phyloP scores from a whole-genome alignment of 176 grass and related monocot genomes.

The Aegilops sharonensis region DNA sequence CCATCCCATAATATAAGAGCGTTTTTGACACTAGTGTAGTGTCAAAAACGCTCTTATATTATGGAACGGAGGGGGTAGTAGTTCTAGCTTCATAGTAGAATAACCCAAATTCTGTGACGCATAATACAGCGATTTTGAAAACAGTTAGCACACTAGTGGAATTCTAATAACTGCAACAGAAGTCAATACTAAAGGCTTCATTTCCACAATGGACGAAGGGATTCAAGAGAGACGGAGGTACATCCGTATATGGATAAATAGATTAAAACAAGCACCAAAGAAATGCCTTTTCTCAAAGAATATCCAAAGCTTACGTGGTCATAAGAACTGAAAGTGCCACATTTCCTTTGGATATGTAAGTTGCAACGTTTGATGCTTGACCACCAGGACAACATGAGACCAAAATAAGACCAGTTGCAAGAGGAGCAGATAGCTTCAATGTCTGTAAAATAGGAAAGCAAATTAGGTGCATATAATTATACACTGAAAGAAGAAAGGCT shows the following conservation, averaged over 20 bases:
- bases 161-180: slow-evolving; percentile 8
- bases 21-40: no score
- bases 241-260: neutral
- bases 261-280: slow-evolving; percentile 19
- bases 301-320: slow-evolving; percentile 76
- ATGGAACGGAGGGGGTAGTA: neutral
- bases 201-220: neutral
- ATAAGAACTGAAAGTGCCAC: slow-evolving; percentile 98
- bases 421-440: slow-evolving; percentile 88
- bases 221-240: neutral
- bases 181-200: slow-evolving; percentile 9
- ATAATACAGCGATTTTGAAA: neutral
- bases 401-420: slow-evolving; percentile 96
- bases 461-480: slow-evolving; percentile 18
- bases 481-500: neutral
- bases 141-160: neutral
- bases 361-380: slow-evolving; percentile 98
- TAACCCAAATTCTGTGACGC: neutral
- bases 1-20: no score
- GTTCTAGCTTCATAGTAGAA: neutral
- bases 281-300: slow-evolving; percentile 1
- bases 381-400: slow-evolving; percentile 98
- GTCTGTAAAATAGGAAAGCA: slow-evolving; percentile 47
- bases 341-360: slow-evolving; percentile 99
- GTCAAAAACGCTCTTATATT: no score